These are phyloP conservation scores for Podospora conica DNA, from an alignment of 495 filamentous ascomycete genomes.

Conservation along the genomic window DNA sequence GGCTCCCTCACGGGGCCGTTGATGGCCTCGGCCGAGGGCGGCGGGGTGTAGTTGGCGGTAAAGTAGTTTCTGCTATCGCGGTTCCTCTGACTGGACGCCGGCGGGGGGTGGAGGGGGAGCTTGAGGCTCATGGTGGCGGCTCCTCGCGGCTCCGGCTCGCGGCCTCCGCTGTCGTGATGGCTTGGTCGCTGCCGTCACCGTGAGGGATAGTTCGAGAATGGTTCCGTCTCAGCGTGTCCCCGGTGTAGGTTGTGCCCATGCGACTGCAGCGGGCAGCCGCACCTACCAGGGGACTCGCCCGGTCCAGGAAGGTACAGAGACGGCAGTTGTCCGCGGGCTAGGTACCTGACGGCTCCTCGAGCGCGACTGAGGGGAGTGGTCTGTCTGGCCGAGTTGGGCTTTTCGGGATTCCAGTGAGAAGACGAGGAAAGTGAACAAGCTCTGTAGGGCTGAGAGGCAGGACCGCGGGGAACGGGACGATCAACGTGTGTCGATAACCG, in stretches of 20 bases:
- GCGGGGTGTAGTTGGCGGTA: conserved; percentile 41
- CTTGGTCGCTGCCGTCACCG: background rate
- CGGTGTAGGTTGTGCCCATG: background rate
- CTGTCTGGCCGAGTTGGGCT: too few relatives aligned
- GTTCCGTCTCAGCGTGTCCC: background rate
- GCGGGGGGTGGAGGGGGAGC: conserved; percentile 36
- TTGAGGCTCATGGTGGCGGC: conserved; percentile 40
- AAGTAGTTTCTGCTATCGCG: conserved; percentile 51
- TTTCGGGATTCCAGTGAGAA: background rate
- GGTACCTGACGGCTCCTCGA: too few relatives aligned
- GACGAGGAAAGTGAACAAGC: background rate
- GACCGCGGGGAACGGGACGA: too few relatives aligned
- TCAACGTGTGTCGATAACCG: too few relatives aligned
- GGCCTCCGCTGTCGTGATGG: background rate
- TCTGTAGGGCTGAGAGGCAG: background rate
- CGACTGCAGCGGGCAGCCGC: background rate
- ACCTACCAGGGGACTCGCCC: background rate
- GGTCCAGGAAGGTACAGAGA: too few relatives aligned
- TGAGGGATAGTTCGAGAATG: background rate
- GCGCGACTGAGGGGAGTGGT: background rate
- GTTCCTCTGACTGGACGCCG: conserved; percentile 42
- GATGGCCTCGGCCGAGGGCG: conserved; percentile 48
- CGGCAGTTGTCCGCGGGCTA: background rate
- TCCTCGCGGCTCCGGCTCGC: background rate
- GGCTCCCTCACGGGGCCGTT: conserved; percentile 49